These are phyloP conservation scores for Pichia sp. DNA, from an alignment of 1,139 yeast species.

Conservation along the genomic window DNA sequence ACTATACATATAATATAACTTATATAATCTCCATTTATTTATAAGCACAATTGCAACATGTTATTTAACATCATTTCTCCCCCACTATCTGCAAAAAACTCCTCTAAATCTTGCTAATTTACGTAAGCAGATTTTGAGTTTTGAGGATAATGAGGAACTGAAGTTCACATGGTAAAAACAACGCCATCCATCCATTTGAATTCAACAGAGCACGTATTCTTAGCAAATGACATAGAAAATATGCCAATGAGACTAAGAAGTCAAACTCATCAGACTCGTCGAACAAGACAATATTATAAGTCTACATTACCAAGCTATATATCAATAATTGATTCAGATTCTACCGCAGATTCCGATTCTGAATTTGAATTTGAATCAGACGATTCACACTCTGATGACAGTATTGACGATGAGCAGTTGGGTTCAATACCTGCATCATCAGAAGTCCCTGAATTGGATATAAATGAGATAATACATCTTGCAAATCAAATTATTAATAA, in stretches of 20 bases:
- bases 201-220: no score
- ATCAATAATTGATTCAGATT: background rate
- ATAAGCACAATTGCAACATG: no score
- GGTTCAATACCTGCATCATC: background rate
- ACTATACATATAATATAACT: background rate
- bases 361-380: background rate
- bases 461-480: conserved; percentile 22
- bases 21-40: no score
- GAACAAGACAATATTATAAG: background rate
- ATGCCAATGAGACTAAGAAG: background rate
- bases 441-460: conserved; percentile 22
- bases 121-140: background rate
- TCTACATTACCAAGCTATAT: background rate
- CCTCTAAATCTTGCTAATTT: background rate
- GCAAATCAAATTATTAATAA: conserved; percentile 21
- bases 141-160: background rate
- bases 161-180: background rate
- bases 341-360: background rate
- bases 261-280: background rate
- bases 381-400: background rate
- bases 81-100: no score
- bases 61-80: background rate
- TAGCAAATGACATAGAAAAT: background rate
- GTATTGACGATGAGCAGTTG: background rate
- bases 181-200: no score